phyloP scores from a whole-genome alignment of 169 alveolate genomes.

The Condylostoma magnum region DNA sequence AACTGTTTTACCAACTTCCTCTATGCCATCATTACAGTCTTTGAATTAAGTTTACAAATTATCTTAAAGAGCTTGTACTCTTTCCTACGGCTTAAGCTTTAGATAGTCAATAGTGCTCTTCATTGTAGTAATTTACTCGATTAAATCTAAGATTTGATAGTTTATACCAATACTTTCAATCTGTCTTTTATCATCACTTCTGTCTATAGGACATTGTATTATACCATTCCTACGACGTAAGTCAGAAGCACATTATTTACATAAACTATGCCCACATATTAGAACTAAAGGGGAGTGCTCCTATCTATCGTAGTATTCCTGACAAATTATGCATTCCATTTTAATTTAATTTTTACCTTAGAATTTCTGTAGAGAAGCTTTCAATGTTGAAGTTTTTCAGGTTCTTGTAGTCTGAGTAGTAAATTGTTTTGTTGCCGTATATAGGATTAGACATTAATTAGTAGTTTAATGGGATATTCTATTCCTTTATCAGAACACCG shows the following conservation, averaged over 20 bases:
- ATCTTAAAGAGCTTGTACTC: not conserved
- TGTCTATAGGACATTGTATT: conserved; percentile 12
- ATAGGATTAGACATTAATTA: too few relatives aligned
- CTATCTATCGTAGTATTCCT: not conserved
- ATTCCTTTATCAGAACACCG: too few relatives aligned
- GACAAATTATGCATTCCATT: conserved; percentile 25
- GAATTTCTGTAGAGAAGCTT: too few relatives aligned
- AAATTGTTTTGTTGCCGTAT: too few relatives aligned
- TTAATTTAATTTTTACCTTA: too few relatives aligned
- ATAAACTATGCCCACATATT: conserved; percentile 43
- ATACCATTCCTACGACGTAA: not conserved
- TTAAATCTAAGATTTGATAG: not conserved
- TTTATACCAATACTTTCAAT: not conserved
- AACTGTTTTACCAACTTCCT: not conserved
- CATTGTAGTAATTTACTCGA: not conserved
- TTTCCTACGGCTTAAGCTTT: not conserved
- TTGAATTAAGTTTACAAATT: not conserved
- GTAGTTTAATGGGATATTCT: too few relatives aligned
- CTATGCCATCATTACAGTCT: not conserved
- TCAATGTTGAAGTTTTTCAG: too few relatives aligned
- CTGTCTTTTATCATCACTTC: not conserved
- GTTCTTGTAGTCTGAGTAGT: too few relatives aligned
- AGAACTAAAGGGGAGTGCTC: conserved; percentile 29
- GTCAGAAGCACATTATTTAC: conserved; percentile 36
- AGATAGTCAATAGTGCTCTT: not conserved